Evolutionary conservation across 129 eudicot genomes (phyloP), one percentile per base, ranked within the genome.

Genomic region (Heracleum sosnowskyi): DNA sequence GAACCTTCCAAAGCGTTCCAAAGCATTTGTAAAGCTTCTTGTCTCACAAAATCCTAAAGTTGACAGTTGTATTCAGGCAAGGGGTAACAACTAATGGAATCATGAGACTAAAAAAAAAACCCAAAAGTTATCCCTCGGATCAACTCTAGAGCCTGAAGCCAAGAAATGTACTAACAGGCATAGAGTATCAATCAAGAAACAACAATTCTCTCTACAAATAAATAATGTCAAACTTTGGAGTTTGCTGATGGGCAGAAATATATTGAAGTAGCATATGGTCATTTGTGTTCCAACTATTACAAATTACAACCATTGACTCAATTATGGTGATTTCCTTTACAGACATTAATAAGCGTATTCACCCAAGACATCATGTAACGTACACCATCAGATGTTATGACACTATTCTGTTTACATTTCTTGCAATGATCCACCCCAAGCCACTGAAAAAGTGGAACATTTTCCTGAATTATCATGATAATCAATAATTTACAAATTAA

Each of bases 11-110:
- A 81, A 81, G 97, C 97, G 77, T 90, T 94, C 80, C 83, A 85
- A 78, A 94, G 96, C 98, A 94, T 90, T 83, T 86, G 90, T 69
- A 94, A 83, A 83, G 97, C 98, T 85, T 94, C 98, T 87, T 89
- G 88, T 74, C 98, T 88, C 77, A 94, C 96, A 88, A 79, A 94
- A 84, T 94, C 98, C 98, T 94, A 87, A 49, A 47, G 78, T 80
- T 83, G 55, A 79, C n/a, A 55, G 84, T 70, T 26, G 57, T 28
- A 74, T 44, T 33, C 20, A 74, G 60, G 77, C n/a, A 44, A 28
- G 28, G 2, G 63, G 12, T 78, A 45, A 72, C 17, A 64, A 63
- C 31, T 78, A 17, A 1, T 78, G 20, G n/a, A 26, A 26, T 60
- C 68, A 60, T 60, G 16, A 60, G 28, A 31, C 31, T n/a, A n/a